Evolutionary conservation across 2,329 filamentous ascomycete genomes (phyloP).

Genomic region (Penicillium aurantiogriseum): DNA sequence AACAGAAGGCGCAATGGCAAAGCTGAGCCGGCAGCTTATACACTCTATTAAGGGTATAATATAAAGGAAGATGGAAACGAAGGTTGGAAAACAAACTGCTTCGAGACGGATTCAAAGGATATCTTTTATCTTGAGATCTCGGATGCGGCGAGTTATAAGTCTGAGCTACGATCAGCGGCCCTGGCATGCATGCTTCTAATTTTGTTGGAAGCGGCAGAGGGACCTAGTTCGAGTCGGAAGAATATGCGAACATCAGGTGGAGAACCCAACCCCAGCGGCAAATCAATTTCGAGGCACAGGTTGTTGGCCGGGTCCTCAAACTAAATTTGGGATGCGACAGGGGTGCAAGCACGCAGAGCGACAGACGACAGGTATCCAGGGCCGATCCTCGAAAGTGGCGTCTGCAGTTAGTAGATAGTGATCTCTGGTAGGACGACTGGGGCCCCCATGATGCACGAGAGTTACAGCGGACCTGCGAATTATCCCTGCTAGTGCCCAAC

Average conservation of each 20-base stretch:
- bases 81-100: slow-evolving; percentile 16
- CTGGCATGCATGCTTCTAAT: slow-evolving; percentile 23
- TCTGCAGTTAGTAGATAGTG: slow-evolving; percentile 7
- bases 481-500: slow-evolving; percentile 8
- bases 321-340: slow-evolving; percentile 14
- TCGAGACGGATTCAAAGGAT: slow-evolving; percentile 6
- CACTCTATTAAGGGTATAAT: slow-evolving; percentile 31
- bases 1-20: slow-evolving; percentile 31
- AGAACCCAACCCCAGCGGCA: slow-evolving; percentile 6
- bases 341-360: slow-evolving; percentile 9
- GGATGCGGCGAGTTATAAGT: slow-evolving; percentile 18
- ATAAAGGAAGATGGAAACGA: slow-evolving; percentile 28
- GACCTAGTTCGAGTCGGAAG: slow-evolving; percentile 8
- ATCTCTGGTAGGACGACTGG: slow-evolving; percentile 8
- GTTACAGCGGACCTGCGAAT: slow-evolving; percentile 11
- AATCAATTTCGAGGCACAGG: slow-evolving; percentile 10
- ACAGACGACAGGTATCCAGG: slow-evolving; percentile 5
- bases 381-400: background rate
- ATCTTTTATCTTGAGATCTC: slow-evolving; percentile 15
- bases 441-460: slow-evolving; percentile 7
- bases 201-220: slow-evolving; percentile 16
- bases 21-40: slow-evolving; percentile 45
- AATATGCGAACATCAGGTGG: slow-evolving; percentile 13
- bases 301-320: slow-evolving; percentile 2
- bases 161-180: slow-evolving; percentile 9